Conservation (phyloP, 805 yeast genomes). For the Cyberlindnera americana region DNA sequence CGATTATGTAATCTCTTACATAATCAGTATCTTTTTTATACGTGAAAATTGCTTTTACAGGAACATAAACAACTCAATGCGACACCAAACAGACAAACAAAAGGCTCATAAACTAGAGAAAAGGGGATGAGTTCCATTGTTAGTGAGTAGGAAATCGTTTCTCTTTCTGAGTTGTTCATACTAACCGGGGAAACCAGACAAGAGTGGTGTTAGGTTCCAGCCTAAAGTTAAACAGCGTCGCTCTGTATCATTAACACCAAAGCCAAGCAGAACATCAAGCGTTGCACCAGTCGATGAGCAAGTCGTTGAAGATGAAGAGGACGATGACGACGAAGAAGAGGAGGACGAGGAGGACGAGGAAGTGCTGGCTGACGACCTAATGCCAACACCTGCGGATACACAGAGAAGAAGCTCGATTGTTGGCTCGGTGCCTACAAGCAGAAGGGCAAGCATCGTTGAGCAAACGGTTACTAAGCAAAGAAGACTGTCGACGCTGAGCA, state of each 20-base stretch:
- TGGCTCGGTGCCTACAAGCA: conserved; percentile 5
- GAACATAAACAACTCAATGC: too few relatives aligned
- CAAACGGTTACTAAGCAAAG: conserved; percentile 28
- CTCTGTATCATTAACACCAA: conserved; percentile 28
- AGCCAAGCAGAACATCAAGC: conserved; percentile 24
- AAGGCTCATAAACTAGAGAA: background rate
- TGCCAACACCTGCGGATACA: conserved; percentile 5
- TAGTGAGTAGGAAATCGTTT: conserved; percentile 29
- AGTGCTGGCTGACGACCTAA: background rate
- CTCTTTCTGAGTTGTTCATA: too few relatives aligned
- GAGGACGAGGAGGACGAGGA: conserved; percentile 15
- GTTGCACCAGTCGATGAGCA: conserved; percentile 14
- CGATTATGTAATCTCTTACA: too few relatives aligned
- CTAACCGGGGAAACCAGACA: conserved; percentile 28
- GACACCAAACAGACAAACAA: too few relatives aligned
- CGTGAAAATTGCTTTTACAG: too few relatives aligned
- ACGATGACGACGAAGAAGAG: conserved; percentile 10
- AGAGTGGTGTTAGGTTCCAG: conserved; percentile 59
- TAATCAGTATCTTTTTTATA: too few relatives aligned
- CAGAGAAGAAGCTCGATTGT: conserved; percentile 1
- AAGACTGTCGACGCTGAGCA: conserved; percentile 38
- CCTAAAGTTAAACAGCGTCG: conserved; percentile 52
- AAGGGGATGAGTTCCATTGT: conserved; percentile 43
- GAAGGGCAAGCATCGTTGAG: conserved; percentile 19
- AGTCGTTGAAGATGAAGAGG: conserved; percentile 13